phyloP scores from a whole-genome alignment of 148 eudicot species.

The Rhododendron griersonianum region DNA sequence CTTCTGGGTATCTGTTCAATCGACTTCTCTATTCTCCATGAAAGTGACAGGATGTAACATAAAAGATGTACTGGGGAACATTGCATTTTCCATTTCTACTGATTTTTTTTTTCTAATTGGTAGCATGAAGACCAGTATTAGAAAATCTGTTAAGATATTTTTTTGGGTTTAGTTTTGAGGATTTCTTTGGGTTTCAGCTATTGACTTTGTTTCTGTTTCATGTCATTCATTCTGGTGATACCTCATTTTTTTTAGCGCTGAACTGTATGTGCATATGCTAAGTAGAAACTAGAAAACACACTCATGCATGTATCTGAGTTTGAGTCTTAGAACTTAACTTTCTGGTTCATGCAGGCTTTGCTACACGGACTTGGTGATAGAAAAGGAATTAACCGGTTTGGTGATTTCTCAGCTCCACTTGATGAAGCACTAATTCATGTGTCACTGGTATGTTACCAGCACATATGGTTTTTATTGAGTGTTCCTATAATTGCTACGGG shows the following conservation, averaged over 20 bases:
- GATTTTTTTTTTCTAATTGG: not conserved
- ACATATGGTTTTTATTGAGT: not conserved
- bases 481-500: not conserved
- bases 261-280: not conserved
- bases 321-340: not conserved
- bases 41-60: not conserved
- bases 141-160: not conserved
- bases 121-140: not conserved
- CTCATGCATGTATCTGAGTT: not conserved
- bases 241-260: not conserved
- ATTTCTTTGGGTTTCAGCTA: not conserved
- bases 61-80: not conserved
- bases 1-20: not conserved
- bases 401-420: constrained; percentile 88
- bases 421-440: constrained; percentile 95
- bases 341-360: constrained; percentile 62
- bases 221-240: not conserved
- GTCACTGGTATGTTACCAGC: constrained; percentile 59
- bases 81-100: not conserved
- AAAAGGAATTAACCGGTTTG: constrained; percentile 90
- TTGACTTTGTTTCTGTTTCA: not conserved
- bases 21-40: not conserved
- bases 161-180: not conserved
- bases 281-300: not conserved
- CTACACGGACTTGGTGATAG: constrained; percentile 90